Conservation (phyloP, 2,329 filamentous ascomycete species). For the Aureobasidium sp. region DNA sequence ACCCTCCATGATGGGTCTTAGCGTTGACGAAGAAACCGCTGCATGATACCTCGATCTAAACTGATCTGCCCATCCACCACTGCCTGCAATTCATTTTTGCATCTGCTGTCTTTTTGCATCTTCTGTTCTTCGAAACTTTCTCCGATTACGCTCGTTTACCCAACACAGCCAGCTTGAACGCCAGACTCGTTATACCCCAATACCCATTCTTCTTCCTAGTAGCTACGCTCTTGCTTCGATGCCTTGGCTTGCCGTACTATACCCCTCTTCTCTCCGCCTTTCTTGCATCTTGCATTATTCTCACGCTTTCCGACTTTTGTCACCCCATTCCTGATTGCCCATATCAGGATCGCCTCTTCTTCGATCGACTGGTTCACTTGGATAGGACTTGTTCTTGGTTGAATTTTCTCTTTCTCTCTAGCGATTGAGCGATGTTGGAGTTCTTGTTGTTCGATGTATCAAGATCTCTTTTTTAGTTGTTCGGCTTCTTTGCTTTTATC, state of each 20-base stretch:
- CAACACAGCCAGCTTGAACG: constrained; percentile 5
- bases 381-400: too few relatives aligned
- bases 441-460: too few relatives aligned
- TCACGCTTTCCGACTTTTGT: background rate
- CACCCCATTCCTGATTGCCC: background rate
- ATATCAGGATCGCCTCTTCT: background rate
- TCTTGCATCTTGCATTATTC: background rate
- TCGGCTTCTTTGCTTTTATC: too few relatives aligned
- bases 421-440: too few relatives aligned
- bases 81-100: background rate
- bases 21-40: background rate
- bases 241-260: constrained; percentile 8
- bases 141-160: background rate
- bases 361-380: background rate
- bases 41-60: background rate
- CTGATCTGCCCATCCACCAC: background rate
- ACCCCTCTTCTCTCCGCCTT: background rate
- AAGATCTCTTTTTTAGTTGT: too few relatives aligned
- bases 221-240: constrained; percentile 7
- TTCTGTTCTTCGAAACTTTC: background rate
- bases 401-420: too few relatives aligned
- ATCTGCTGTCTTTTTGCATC: background rate
- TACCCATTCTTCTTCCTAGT: background rate
- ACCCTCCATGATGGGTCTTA: constrained; percentile 33
- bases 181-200: constrained; percentile 11